Conservation (phyloP, 495 filamentous ascomycete species). For the Mytilinidion resinicola region DNA sequence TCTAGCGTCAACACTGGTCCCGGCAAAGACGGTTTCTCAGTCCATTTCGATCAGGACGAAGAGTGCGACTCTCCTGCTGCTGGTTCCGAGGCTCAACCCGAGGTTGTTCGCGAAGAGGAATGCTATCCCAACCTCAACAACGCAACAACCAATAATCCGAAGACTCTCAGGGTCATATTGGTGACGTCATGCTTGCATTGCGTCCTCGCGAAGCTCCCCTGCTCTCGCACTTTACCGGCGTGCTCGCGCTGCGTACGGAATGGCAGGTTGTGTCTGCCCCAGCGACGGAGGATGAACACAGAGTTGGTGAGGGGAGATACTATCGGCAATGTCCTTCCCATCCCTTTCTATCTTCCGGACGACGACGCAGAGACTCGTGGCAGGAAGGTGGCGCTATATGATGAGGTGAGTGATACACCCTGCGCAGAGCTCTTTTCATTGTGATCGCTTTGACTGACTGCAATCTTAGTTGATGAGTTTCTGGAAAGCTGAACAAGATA, state of each 20-base stretch:
- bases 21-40: too few relatives aligned
- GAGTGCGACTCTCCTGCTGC: too few relatives aligned
- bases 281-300: conserved; percentile 9
- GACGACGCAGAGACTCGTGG: conserved; percentile 4
- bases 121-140: neutral
- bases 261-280: conserved; percentile 15
- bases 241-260: conserved; percentile 23
- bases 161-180: neutral
- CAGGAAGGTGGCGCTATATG: conserved; percentile 8
- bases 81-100: too few relatives aligned
- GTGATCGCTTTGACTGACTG: neutral
- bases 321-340: neutral
- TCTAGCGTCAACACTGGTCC: too few relatives aligned
- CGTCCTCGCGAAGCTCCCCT: conserved; percentile 14
- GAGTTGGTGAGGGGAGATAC: conserved; percentile 8
- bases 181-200: conserved; percentile 25
- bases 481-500: conserved; percentile 1
- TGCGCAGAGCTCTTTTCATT: too few relatives aligned
- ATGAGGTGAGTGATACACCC: conserved; percentile 18
- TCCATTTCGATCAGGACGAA: too few relatives aligned
- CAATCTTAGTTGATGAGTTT: conserved; percentile 2
- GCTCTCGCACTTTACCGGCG: conserved; percentile 15
- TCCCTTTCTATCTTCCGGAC: conserved; percentile 6
- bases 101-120: too few relatives aligned
- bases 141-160: neutral